A percentile compares a stretch with the other conserved stretches of the same genome.
phyloP scores from a whole-genome alignment of 371 early-diverging fungal species.

The Apophysomyces variabilis region DNA sequence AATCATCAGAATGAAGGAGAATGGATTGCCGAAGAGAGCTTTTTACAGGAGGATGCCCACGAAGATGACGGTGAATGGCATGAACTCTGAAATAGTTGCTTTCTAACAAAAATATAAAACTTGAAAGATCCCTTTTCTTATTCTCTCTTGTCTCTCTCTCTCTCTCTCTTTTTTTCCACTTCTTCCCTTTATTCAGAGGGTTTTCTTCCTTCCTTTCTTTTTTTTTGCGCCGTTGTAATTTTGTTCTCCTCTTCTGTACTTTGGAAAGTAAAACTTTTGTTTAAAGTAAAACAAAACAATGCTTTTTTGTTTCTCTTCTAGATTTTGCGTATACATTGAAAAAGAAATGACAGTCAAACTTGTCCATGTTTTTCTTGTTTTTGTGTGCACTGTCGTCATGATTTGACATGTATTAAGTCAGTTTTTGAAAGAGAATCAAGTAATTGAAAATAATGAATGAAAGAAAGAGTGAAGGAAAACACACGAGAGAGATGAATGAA shows the following conservation, averaged over 20 bases:
- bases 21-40: slow-evolving; percentile 21
- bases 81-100: not conserved
- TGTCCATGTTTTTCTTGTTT: too few relatives aligned
- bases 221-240: not conserved
- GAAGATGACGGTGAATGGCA: not conserved
- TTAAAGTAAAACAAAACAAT: not conserved
- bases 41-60: not conserved
- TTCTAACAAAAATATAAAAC: too few relatives aligned
- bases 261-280: too few relatives aligned
- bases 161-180: not conserved
- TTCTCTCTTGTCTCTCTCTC: not conserved
- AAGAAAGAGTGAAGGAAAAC: too few relatives aligned
- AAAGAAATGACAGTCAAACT: not conserved
- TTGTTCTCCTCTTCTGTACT: too few relatives aligned
- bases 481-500: too few relatives aligned
- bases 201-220: not conserved
- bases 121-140: not conserved
- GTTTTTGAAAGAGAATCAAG: too few relatives aligned
- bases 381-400: too few relatives aligned
- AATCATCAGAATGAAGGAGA: slow-evolving; percentile 21
- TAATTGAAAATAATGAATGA: too few relatives aligned
- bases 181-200: not conserved
- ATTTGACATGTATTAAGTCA: too few relatives aligned
- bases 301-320: not conserved
- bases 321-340: not conserved